phyloP scores from a whole-genome alignment of 2,329 filamentous ascomycete species.

The Pseudogymnoascus sp. region DNA sequence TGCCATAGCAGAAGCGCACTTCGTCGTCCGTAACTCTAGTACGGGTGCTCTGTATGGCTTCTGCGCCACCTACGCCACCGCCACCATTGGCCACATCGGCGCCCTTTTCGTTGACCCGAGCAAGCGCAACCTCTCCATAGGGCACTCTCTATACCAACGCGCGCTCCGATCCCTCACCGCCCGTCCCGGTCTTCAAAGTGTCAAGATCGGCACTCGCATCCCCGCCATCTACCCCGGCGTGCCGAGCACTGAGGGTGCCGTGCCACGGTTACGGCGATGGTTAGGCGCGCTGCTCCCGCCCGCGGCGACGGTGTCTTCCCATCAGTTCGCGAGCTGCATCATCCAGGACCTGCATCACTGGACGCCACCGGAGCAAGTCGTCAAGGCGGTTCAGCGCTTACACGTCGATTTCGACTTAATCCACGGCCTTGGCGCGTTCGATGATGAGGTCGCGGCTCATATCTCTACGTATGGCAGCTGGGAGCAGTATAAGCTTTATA shows the following conservation, averaged over 20 bases:
- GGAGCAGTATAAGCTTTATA: constrained; percentile 58
- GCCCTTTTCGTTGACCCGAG: constrained; percentile 83
- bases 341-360: constrained; percentile 52
- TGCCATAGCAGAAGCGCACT: constrained; percentile 72
- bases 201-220: constrained; percentile 73
- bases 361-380: constrained; percentile 53
- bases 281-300: constrained; percentile 38
- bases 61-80: constrained; percentile 74
- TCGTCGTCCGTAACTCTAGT: constrained; percentile 88
- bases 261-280: constrained; percentile 52
- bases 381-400: constrained; percentile 43
- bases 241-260: constrained; percentile 48
- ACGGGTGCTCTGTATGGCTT: constrained; percentile 89
- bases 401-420: constrained; percentile 55
- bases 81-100: constrained; percentile 58
- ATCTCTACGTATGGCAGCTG: constrained; percentile 55
- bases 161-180: constrained; percentile 68
- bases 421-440: constrained; percentile 38
- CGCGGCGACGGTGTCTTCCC: constrained; percentile 58
- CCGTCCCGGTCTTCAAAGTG: constrained; percentile 62
- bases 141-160: constrained; percentile 78
- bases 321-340: constrained; percentile 55
- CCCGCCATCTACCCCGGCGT: constrained; percentile 84
- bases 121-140: constrained; percentile 82
- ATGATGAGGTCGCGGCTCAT: constrained; percentile 52